A percentile compares a stretch with the other conserved stretches of the same genome.
Conservation (phyloP, 352 stramenopile genomes). For the Globisporangium canariense region DNA sequence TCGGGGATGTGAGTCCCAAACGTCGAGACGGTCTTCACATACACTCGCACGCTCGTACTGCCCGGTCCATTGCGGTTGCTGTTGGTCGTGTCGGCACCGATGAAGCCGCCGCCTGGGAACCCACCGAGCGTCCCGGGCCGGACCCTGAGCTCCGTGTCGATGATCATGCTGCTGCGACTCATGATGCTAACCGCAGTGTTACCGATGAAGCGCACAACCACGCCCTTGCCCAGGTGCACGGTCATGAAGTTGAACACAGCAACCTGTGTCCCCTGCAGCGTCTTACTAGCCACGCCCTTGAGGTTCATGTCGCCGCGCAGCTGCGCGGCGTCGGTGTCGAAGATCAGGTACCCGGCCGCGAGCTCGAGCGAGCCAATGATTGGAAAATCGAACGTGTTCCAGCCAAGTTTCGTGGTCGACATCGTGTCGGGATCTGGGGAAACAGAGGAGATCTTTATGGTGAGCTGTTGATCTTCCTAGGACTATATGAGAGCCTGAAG, state of each 20-base stretch:
- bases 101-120: conserved; percentile 89
- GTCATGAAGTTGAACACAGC: conserved; percentile 96
- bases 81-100: conserved; percentile 49
- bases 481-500: too few species aligned
- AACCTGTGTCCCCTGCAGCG: conserved; percentile 79
- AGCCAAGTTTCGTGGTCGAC: conserved; percentile 32
- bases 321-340: conserved; percentile 63
- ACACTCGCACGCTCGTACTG: conserved; percentile 86
- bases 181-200: conserved; percentile 86
- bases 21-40: conserved; percentile 91
- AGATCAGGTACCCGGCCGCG: conserved; percentile 62
- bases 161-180: conserved; percentile 87
- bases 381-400: conserved; percentile 56
- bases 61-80: conserved; percentile 95
- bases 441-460: background rate
- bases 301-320: conserved; percentile 58
- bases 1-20: conserved; percentile 82
- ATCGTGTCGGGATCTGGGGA: conserved; percentile 4
- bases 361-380: conserved; percentile 82
- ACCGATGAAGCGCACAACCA: conserved; percentile 85
- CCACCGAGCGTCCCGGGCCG: conserved; percentile 90
- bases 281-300: conserved; percentile 58
- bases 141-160: conserved; percentile 85
- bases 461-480: background rate
- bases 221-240: conserved; percentile 83